Evolutionary conservation across 495 filamentous ascomycete genomes (phyloP).

Genomic region (Podospora anserina): DNA sequence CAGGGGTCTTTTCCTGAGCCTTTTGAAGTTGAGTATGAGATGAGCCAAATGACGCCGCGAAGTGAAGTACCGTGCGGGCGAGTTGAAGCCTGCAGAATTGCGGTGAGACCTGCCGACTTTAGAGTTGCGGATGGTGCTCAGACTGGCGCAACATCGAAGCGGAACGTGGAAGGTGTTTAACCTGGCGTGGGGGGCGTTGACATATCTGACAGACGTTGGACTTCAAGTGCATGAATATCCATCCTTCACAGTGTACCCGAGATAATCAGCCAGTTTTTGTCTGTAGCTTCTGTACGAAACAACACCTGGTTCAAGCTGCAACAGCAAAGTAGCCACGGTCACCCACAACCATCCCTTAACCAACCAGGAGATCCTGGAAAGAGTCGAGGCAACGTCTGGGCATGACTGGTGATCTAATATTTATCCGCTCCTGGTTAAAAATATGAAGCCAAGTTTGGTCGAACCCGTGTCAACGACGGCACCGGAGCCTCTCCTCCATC

Average conservation of each 20-base stretch:
- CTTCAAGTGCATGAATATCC: too few relatives aligned
- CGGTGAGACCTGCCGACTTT: slow-evolving; percentile 9
- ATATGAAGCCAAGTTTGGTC: background rate
- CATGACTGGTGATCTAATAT: background rate
- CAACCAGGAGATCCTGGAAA: background rate
- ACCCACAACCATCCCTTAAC: too few relatives aligned
- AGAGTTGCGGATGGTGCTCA: background rate
- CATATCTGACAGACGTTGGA: background rate
- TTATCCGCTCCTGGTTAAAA: background rate
- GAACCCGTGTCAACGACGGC: background rate
- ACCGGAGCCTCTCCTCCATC: background rate
- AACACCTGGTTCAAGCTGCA: background rate
- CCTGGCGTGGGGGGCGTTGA: background rate
- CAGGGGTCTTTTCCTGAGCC: background rate
- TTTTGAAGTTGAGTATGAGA: background rate
- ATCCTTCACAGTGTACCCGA: too few relatives aligned
- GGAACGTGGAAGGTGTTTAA: background rate
- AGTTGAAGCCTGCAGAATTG: slow-evolving; percentile 8
- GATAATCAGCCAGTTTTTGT: background rate
- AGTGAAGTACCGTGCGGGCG: background rate
- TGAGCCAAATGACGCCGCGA: background rate
- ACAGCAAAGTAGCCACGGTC: background rate
- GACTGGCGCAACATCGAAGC: background rate
- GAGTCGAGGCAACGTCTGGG: background rate
- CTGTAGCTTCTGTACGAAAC: background rate